Evolutionary conservation across 768 basidiomycete species (phyloP).

Genomic region (Stropharia rugosoannulata): DNA sequence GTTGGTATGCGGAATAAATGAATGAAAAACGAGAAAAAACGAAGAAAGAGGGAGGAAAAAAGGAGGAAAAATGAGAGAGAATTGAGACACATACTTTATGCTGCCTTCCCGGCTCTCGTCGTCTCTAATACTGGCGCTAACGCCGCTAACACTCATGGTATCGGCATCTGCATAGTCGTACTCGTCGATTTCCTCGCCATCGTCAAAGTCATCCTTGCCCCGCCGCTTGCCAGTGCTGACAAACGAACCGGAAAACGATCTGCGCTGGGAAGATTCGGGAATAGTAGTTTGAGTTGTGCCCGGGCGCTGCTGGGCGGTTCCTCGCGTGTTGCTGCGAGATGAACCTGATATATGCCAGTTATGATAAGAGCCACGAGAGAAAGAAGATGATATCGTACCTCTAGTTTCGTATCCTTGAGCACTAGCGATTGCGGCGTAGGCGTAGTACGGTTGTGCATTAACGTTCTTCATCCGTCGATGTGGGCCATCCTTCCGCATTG

Average conservation of each 20-base stretch:
- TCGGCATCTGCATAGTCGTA: too few relatives aligned
- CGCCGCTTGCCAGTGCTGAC: too few relatives aligned
- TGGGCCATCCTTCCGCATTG: background rate
- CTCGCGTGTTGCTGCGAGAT: background rate
- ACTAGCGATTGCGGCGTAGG: conserved; percentile 16
- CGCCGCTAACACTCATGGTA: too few relatives aligned
- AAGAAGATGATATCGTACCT: background rate
- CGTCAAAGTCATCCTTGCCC: too few relatives aligned
- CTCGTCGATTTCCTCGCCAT: too few relatives aligned
- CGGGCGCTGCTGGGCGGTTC: background rate
- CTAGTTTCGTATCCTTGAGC: conserved; percentile 9
- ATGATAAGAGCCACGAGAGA: background rate
- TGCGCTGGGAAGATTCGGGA: too few relatives aligned
- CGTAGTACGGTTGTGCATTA: conserved; percentile 23
- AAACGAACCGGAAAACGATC: too few relatives aligned
- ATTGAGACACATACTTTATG: too few relatives aligned
- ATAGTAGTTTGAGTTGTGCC: background rate
- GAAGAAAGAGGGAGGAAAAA: background rate
- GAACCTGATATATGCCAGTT: background rate
- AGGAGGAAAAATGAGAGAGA: background rate
- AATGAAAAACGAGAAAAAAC: background rate
- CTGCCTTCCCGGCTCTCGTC: too few relatives aligned
- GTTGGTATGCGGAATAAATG: background rate
- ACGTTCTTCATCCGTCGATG: conserved; percentile 11
- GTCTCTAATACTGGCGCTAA: too few relatives aligned